Conservation (phyloP, 1,284 basidiomycete genomes). For the Pterulicium gracile region DNA sequence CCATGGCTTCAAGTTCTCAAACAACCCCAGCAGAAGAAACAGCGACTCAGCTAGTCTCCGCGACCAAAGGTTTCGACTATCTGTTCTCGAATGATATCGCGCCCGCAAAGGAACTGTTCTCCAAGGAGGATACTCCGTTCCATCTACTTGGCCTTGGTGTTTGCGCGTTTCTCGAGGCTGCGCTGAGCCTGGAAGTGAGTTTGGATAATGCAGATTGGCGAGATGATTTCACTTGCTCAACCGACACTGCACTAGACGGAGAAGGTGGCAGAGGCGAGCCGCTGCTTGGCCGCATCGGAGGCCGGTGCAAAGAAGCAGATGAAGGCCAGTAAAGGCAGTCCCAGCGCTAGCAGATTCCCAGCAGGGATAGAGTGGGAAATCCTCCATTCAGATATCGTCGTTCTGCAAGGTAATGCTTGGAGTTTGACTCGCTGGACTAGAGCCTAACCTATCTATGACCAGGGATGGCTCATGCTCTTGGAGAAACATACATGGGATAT, state of each 20-base stretch:
- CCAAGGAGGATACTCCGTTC: slow-evolving; percentile 43
- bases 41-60: slow-evolving; percentile 30
- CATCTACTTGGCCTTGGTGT: slow-evolving; percentile 65
- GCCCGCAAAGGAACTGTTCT: slow-evolving; percentile 40
- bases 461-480: slow-evolving; percentile 55
- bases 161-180: slow-evolving; percentile 64
- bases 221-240: slow-evolving; percentile 7
- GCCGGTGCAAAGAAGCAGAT: slow-evolving; percentile 46
- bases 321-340: slow-evolving; percentile 29
- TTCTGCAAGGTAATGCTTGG: slow-evolving; percentile 63
- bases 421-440: too few species aligned
- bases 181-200: slow-evolving; percentile 70
- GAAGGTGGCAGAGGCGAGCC: slow-evolving; percentile 46
- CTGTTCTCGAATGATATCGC: slow-evolving; percentile 59
- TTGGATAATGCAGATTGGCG: slow-evolving; percentile 2
- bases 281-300: slow-evolving; percentile 44
- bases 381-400: slow-evolving; percentile 56
- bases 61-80: slow-evolving; percentile 50
- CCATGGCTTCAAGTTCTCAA: neutral
- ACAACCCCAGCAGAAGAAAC: neutral
- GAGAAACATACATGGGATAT: slow-evolving; percentile 72
- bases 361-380: slow-evolving; percentile 66
- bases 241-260: slow-evolving; percentile 21
- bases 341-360: slow-evolving; percentile 24
- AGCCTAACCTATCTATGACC: too few species aligned